phyloP scores from a whole-genome alignment of 768 basidiomycete species.

The Pisolithus tinctorius region DNA sequence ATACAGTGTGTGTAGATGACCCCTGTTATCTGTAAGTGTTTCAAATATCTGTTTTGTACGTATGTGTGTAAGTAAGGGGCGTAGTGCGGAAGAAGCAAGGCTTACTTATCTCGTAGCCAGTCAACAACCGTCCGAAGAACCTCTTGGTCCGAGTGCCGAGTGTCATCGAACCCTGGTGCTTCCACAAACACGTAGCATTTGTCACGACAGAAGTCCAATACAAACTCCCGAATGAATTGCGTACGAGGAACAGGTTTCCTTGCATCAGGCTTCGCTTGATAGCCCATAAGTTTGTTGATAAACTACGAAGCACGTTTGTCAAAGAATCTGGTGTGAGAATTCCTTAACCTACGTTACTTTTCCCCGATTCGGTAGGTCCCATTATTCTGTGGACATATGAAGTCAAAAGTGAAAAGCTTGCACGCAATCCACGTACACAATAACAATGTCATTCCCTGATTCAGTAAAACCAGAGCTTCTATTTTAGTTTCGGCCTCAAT shows the following conservation, averaged over 20 bases:
- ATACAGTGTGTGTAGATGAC: conserved; percentile 31
- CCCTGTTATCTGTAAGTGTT: conserved; percentile 17
- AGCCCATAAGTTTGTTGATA: neutral
- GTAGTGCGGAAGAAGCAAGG: neutral
- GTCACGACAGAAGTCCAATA: conserved; percentile 6
- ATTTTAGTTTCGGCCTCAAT: too few species aligned
- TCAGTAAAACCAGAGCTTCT: too few species aligned
- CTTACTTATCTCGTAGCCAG: conserved; percentile 1
- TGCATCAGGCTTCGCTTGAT: neutral
- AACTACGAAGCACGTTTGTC: neutral
- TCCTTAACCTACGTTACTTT: neutral
- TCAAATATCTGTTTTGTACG: neutral
- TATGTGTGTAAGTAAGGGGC: neutral
- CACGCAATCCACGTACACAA: too few species aligned
- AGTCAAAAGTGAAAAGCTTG: too few species aligned
- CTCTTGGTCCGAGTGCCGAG: neutral
- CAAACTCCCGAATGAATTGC: conserved; percentile 6
- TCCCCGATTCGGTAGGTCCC: too few species aligned
- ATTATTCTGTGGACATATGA: too few species aligned
- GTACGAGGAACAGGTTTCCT: conserved; percentile 1
- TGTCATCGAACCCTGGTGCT: conserved; percentile 6
- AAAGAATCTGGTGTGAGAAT: too few species aligned
- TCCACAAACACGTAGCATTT: conserved; percentile 15
- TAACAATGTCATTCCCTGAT: too few species aligned
- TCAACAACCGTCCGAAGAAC: neutral